Percentiles rank a stretch among this genome's conserved stretches.
These are phyloP conservation scores for Sarocladium oryzae DNA, from an alignment of 2,329 filamentous ascomycete genomes.

Conservation along the genomic window DNA sequence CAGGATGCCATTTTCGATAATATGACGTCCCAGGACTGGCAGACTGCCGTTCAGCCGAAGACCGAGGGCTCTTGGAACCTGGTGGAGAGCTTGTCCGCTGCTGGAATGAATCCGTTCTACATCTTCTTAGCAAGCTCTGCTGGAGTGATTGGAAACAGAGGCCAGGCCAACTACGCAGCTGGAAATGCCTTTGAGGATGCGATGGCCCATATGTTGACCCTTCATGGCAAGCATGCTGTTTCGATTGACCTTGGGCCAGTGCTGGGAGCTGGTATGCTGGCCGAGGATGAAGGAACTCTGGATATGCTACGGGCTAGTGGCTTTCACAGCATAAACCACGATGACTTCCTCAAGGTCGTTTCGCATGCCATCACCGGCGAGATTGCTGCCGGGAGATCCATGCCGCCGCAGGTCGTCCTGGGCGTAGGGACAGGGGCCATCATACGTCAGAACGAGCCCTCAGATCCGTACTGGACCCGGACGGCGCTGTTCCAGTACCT, in stretches of 20 bases:
- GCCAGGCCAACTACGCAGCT: conserved; percentile 33
- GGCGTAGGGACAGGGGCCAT: conserved; percentile 50
- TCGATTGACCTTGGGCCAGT: conserved; percentile 47
- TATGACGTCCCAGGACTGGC: conserved; percentile 33
- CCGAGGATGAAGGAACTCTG: conserved; percentile 39
- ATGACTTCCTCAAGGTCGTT: conserved; percentile 42
- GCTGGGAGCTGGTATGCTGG: conserved; percentile 48
- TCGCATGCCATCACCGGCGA: conserved; percentile 38
- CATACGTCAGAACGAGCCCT: conserved; percentile 42
- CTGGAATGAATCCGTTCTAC: conserved; percentile 20
- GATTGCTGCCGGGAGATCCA: conserved; percentile 17
- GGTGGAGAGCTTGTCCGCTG: conserved; percentile 16
- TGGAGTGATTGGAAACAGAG: conserved; percentile 25
- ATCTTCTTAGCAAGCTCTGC: conserved; percentile 42
- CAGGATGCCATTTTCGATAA: conserved; percentile 25
- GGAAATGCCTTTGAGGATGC: conserved; percentile 30
- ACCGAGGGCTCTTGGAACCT: conserved; percentile 37
- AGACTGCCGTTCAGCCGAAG: conserved; percentile 29
- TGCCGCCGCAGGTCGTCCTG: conserved; percentile 43
- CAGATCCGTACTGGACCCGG: conserved; percentile 48
- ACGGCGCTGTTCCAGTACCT: conserved; percentile 43
- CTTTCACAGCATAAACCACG: conserved; percentile 47
- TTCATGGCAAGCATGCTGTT: conserved; percentile 17
- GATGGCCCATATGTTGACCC: conserved; percentile 16
- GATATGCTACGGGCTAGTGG: conserved; percentile 43